Percentiles rank a stretch among this genome's conserved stretches.
These are phyloP conservation scores for Rosa hybrid DNA, from an alignment of 331 rosid genomes.

Conservation along the genomic window DNA sequence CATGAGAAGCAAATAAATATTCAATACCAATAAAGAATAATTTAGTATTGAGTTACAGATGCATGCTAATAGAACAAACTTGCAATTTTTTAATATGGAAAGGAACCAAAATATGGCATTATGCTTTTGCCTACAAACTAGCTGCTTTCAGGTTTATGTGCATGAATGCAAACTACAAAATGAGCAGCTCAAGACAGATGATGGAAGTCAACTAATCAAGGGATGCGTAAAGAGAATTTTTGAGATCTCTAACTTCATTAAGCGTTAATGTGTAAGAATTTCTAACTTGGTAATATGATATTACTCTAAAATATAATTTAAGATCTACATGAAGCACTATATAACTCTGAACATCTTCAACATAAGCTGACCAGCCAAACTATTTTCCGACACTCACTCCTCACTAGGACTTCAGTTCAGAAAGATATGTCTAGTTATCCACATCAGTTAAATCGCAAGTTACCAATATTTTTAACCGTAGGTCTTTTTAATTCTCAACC, in stretches of 20 bases:
- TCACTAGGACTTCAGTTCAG: background rate
- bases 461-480: background rate
- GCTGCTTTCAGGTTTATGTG: background rate
- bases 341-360: background rate
- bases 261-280: background rate
- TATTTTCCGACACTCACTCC: background rate
- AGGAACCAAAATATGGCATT: slow-evolving; percentile 8
- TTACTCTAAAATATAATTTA: background rate
- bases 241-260: background rate
- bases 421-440: background rate
- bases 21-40: slow-evolving; percentile 6
- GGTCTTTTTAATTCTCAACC: background rate
- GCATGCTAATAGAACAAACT: background rate
- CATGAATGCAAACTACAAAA: background rate
- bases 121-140: background rate
- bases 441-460: background rate
- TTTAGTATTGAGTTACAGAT: background rate
- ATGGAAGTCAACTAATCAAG: background rate
- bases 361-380: background rate
- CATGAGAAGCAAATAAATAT: slow-evolving; percentile 30
- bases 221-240: background rate
- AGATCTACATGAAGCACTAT: background rate
- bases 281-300: background rate
- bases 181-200: background rate
- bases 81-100: background rate